These are phyloP conservation scores for Mycena maculata DNA, from an alignment of 768 basidiomycete genomes.

Conservation along the genomic window DNA sequence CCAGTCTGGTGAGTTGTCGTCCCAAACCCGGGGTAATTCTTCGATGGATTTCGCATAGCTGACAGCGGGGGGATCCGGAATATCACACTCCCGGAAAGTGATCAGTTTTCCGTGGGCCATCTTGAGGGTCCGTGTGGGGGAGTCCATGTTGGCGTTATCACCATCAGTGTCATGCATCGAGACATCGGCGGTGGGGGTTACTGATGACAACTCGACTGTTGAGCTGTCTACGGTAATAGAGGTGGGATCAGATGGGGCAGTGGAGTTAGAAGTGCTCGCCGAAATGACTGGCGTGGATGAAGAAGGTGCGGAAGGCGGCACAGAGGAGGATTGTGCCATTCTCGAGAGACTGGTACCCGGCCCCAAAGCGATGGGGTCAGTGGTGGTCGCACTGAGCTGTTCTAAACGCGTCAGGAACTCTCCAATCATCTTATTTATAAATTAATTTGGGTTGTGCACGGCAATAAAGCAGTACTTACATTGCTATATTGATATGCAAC, in stretches of 20 bases:
- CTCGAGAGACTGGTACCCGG: background rate
- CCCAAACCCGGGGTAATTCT: too few relatives aligned
- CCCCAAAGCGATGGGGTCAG: background rate
- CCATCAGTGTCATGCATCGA: background rate
- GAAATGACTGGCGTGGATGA: too few relatives aligned
- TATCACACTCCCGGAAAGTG: constrained; percentile 29
- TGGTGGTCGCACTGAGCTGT: background rate
- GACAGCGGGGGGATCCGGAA: constrained; percentile 39
- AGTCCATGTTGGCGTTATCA: background rate
- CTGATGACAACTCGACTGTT: background rate
- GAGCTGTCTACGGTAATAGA: too few relatives aligned
- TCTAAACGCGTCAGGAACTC: too few relatives aligned
- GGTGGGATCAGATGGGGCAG: too few relatives aligned
- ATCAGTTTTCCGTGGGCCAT: constrained; percentile 10
- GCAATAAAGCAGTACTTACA: too few relatives aligned
- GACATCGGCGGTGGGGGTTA: background rate
- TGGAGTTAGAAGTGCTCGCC: too few relatives aligned
- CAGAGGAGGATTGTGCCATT: background rate
- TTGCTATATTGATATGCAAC: too few relatives aligned
- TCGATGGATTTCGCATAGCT: constrained; percentile 38
- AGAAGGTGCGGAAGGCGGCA: too few relatives aligned
- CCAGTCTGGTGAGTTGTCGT: too few relatives aligned
- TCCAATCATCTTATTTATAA: too few relatives aligned
- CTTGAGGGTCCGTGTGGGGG: constrained; percentile 3
- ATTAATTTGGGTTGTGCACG: too few relatives aligned